Percentiles rank a stretch among this genome's conserved stretches.
Evolutionary conservation across 768 basidiomycete genomes (phyloP).

Genomic region (Russula foetens): DNA sequence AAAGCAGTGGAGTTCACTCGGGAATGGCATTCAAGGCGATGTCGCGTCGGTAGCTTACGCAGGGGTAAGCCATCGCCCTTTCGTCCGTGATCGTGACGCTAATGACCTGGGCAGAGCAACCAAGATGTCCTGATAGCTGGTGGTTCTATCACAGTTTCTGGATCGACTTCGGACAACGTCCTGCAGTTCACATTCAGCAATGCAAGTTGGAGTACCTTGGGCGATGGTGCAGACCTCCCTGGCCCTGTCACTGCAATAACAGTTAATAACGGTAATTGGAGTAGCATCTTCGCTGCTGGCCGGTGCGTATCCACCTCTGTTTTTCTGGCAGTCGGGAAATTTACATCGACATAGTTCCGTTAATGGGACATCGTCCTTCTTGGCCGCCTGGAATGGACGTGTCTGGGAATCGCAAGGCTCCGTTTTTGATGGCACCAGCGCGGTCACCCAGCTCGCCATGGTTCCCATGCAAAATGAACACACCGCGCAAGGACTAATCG

Average conservation of each 20-base stretch:
- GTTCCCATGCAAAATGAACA: conserved; percentile 84
- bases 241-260: conserved; percentile 88
- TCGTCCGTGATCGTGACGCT: not conserved
- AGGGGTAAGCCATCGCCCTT: conserved; percentile 47
- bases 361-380: conserved; percentile 60
- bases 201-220: conserved; percentile 64
- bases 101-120: conserved; percentile 39
- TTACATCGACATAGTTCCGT: conserved; percentile 31
- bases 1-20: conserved; percentile 78
- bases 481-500: conserved; percentile 55
- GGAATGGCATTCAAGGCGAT: conserved; percentile 74
- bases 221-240: conserved; percentile 53
- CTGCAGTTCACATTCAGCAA: conserved; percentile 67
- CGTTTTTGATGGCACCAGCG: conserved; percentile 45
- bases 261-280: conserved; percentile 70
- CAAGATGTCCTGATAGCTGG: conserved; percentile 68
- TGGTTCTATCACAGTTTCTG: conserved; percentile 66
- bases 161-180: conserved; percentile 60
- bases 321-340: not conserved
- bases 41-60: conserved; percentile 72
- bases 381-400: conserved; percentile 79
- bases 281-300: conserved; percentile 88
- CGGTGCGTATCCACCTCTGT: conserved; percentile 40
- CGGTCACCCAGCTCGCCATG: conserved; percentile 78
- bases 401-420: conserved; percentile 66